Conservation (phyloP, 208 protist species). For the Zelonia costaricensis region DNA sequence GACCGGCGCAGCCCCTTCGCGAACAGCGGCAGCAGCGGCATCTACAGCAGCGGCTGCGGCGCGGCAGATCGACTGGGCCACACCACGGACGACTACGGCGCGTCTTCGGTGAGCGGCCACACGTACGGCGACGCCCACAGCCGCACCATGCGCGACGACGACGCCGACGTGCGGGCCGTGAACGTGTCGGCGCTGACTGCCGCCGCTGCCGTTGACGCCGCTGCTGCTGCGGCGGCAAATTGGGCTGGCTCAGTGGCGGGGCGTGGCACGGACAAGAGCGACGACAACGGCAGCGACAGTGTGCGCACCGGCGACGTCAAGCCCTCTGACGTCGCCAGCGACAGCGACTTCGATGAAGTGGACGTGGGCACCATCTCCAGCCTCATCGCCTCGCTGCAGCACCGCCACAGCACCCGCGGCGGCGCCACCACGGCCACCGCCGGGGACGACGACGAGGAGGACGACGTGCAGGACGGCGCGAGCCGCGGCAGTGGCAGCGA, state of each 20-base stretch:
- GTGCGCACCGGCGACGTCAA: conserved; percentile 1
- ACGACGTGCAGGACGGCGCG: not conserved
- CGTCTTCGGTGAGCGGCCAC: not conserved
- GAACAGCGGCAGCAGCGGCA: conserved; percentile 12
- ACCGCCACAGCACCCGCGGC: not conserved
- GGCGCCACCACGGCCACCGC: too few relatives aligned
- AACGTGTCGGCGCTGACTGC: too few relatives aligned
- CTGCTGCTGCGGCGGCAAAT: too few relatives aligned
- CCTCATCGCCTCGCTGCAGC: conserved; percentile 26
- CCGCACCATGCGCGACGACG: not conserved
- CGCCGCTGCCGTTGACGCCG: too few relatives aligned
- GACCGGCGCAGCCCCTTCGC: not conserved
- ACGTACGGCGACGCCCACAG: not conserved
- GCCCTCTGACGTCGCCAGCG: not conserved
- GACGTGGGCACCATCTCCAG: conserved; percentile 29
- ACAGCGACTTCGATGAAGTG: conserved; percentile 15
- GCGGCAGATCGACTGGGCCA: not conserved
- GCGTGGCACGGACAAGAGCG: too few relatives aligned
- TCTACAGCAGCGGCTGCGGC: conserved; percentile 1
- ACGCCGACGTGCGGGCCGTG: too few relatives aligned
- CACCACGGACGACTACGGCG: not conserved
- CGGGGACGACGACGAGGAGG: not conserved
- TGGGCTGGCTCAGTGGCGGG: too few relatives aligned
- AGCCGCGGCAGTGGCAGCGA: not conserved
- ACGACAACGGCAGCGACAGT: not conserved